Evolutionary conservation across 768 basidiomycete species (phyloP), one percentile per base, ranked within the genome.

Genomic region (Tephrocybe rancida): DNA sequence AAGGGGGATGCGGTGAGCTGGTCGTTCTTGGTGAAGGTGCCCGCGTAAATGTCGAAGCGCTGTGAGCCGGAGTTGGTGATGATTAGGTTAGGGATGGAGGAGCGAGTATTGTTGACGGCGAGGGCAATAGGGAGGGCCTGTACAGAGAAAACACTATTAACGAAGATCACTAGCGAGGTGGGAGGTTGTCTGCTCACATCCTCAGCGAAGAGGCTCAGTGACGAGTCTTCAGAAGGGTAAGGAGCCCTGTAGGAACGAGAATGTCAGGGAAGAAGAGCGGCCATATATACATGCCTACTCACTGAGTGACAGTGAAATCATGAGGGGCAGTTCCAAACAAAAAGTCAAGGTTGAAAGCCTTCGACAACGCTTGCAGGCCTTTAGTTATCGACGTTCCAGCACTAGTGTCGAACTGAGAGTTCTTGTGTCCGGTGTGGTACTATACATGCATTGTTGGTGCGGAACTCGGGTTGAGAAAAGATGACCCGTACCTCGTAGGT

Each of bases 11-110:
- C 81, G 0, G 89, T 88, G 32, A 92, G 78, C 60, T 91, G 86
- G 65, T 94, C 90, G 64, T 93, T 90, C 67, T 84, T 84, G 21
- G 87, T 87, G 70, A 94, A 93, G 2, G 82, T 60, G 2, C 91
- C 91, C 1, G 76, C 59, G 62, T 83, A 85, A 48, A 92, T 67
- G 58, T 87, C 81, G 69, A 84, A 90, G 42, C 89, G 83, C 61
- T 83, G 73, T 8, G 75, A 81, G 11, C 83, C 88, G 1, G 86
- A 82, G 68, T 89, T 85, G 50, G 75, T 70, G 54, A 91, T 81
- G 64, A 88, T 81, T 59, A 90, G 72, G 57, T 79, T 84, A 35
- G 88, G 84, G 44, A 81, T 79, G 1, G 66, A 67, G 3, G 82
- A 77, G 24, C 87, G 82, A 2, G 82, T 72, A 65, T 88, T 88